Percentiles rank a stretch among this genome's conserved stretches.
These are phyloP conservation scores for Fusarium hainanense DNA, from an alignment of 2,329 filamentous ascomycete genomes.

Conservation along the genomic window DNA sequence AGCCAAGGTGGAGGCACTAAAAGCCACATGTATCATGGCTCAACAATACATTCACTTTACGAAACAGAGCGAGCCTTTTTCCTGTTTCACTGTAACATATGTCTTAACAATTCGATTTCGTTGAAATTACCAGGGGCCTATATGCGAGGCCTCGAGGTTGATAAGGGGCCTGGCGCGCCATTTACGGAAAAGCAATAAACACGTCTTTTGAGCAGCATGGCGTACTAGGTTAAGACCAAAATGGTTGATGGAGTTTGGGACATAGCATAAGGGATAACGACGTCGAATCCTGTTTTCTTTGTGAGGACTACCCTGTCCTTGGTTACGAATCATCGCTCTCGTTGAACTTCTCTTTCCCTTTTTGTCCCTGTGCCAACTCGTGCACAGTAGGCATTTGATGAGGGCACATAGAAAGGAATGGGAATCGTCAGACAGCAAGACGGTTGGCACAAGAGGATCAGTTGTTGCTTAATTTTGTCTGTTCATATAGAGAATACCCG, in stretches of 20 bases:
- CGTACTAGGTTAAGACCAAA: constrained; percentile 41
- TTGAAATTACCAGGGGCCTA: constrained; percentile 16
- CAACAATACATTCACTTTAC: constrained; percentile 27
- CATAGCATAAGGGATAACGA: constrained; percentile 28
- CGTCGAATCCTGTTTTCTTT: constrained; percentile 35
- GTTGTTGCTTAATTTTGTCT: constrained; percentile 10
- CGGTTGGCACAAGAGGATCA: neutral
- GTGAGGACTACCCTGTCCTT: constrained; percentile 21
- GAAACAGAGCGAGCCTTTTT: constrained; percentile 21
- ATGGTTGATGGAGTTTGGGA: constrained; percentile 41
- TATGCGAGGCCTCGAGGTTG: constrained; percentile 8
- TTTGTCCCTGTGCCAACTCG: constrained; percentile 25
- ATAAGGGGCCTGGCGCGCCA: constrained; percentile 39
- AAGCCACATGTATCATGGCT: neutral
- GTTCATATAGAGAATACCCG: constrained; percentile 5
- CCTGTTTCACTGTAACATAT: constrained; percentile 37
- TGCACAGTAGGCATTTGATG: constrained; percentile 23
- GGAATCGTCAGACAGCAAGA: constrained; percentile 2
- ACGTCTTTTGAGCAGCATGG: constrained; percentile 45
- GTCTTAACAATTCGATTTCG: constrained; percentile 38
- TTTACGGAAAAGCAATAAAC: constrained; percentile 32
- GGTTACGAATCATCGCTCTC: constrained; percentile 22
- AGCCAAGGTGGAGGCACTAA: constrained; percentile 62
- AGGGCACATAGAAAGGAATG: constrained; percentile 12
- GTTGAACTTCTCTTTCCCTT: constrained; percentile 18